Evolutionary conservation across 2,329 filamentous ascomycete genomes (phyloP).

Genomic region (Pestalotiopsis sp.): DNA sequence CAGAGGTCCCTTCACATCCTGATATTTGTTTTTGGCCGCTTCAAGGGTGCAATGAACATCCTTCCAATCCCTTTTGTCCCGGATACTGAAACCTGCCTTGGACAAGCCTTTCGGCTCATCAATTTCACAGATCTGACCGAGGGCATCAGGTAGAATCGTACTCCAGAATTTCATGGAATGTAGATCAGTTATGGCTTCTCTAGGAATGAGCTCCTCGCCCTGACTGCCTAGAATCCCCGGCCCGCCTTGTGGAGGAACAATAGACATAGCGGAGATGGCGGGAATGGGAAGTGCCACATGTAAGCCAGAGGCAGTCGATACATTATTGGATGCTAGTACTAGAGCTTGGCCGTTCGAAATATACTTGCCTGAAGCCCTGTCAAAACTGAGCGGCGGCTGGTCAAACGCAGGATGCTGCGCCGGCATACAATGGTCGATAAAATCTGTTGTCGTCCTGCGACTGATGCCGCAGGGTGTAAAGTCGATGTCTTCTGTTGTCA

Average conservation of each 20-base stretch:
- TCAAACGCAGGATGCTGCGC: not conserved
- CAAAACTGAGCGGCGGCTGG: not conserved
- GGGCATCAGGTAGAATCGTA: not conserved
- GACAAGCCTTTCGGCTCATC: not conserved
- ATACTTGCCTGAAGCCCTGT: not conserved
- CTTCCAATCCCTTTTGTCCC: not conserved
- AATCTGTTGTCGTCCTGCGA: not conserved
- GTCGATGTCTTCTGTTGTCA: not conserved
- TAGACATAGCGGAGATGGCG: not conserved
- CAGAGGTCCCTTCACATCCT: not conserved
- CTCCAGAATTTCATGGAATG: not conserved
- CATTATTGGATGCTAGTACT: not conserved
- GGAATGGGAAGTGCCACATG: not conserved
- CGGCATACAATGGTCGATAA: not conserved
- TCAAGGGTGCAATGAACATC: not conserved
- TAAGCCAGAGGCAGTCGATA: not conserved
- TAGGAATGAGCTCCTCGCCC: not conserved
- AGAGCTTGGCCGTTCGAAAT: not conserved
- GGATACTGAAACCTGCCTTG: not conserved
- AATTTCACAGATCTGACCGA: not conserved
- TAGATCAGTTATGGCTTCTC: not conserved
- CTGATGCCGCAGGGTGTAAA: not conserved
- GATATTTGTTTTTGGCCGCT: conserved; percentile 4
- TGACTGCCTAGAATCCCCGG: not conserved
- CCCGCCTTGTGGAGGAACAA: not conserved